Conservation (phyloP, 2,329 filamentous ascomycete species). For the Cercospora sojina region DNA sequence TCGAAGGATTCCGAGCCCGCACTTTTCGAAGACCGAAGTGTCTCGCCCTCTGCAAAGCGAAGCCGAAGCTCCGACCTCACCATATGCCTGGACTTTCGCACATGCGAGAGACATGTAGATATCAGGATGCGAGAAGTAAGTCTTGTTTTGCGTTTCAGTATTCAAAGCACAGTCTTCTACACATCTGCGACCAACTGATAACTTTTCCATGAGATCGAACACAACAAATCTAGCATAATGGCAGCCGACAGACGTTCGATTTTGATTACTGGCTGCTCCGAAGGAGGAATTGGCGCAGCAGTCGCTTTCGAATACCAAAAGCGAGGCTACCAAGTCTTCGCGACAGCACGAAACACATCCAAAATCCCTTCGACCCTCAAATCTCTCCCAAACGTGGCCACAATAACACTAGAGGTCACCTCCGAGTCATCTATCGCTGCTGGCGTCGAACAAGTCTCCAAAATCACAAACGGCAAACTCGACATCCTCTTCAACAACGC, state of each 20-base stretch:
- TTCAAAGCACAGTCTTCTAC: not conserved
- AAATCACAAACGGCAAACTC: constrained; percentile 36
- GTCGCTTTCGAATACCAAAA: constrained; percentile 42
- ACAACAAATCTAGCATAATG: not conserved
- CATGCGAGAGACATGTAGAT: not conserved
- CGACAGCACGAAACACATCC: constrained; percentile 20
- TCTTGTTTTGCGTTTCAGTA: not conserved
- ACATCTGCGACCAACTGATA: not conserved
- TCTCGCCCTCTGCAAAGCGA: not conserved
- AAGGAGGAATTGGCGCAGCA: constrained; percentile 45
- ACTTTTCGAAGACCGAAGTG: not conserved
- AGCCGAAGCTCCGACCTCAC: not conserved
- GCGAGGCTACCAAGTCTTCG: constrained; percentile 31
- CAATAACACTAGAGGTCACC: constrained; percentile 47
- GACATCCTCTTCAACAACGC: constrained; percentile 54
- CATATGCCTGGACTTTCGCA: not conserved
- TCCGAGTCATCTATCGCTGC: constrained; percentile 39
- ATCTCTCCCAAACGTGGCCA: constrained; percentile 14
- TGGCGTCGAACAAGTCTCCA: constrained; percentile 36
- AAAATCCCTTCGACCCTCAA: constrained; percentile 32
- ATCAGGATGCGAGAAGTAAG: not conserved
- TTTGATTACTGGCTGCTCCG: constrained; percentile 38
- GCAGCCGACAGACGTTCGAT: constrained; percentile 7
- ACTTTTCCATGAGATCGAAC: not conserved
- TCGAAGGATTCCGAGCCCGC: not conserved